Base-by-base conservation (phyloP, 768 basidiomycete genomes). In the Crucibulum laeve region DNA sequence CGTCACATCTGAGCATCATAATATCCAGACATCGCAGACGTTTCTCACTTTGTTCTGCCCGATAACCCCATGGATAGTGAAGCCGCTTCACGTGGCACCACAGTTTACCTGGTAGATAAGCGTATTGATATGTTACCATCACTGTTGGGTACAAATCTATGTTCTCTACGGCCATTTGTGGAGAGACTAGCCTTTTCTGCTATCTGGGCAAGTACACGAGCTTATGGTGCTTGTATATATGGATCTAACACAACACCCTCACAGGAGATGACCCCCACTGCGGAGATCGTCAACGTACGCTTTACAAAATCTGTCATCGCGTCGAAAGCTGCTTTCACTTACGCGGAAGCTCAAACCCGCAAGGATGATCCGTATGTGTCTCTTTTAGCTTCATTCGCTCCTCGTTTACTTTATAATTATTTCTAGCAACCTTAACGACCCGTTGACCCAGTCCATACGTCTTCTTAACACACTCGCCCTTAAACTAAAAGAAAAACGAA, bases 91-190 rank as follows among this genome's bases (percentile, higher is more conserved):
- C 74, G 95, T 47, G 95, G 95, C 4, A 97, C 95, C 4, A 98
- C 95, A 0, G 95, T 99, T 1, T 99, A 98, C 60, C 79, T 99
- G 1, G 95, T 98, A 4, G 95, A 99, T 71, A 95, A 94, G 63
- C 89, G 95, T 25, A 92, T 99, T 40, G 96, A 98, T 68, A 99
- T 99, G 96, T 72, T 99, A 38, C 96, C 96, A 0, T 71, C 84
- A 3, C 73, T 99, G 6, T 73, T 99, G 4, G 96, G 96, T 1
- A 98, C 95, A 1, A 99, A 98, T 55, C 65, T 99, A 8, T 99
- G 96, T 60, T 95, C 92, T 4, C 70, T 99, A 28, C 67, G 95
- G 37, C 92, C 94, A 0, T 78, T 87, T 53, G 94, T 99, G 4
- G 96, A 98, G 64, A 75, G 96, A 21, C 63, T 99, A 36, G 96